phyloP scores from a whole-genome alignment of 805 yeast genomes.

The Cyberlindnera amylophila region DNA sequence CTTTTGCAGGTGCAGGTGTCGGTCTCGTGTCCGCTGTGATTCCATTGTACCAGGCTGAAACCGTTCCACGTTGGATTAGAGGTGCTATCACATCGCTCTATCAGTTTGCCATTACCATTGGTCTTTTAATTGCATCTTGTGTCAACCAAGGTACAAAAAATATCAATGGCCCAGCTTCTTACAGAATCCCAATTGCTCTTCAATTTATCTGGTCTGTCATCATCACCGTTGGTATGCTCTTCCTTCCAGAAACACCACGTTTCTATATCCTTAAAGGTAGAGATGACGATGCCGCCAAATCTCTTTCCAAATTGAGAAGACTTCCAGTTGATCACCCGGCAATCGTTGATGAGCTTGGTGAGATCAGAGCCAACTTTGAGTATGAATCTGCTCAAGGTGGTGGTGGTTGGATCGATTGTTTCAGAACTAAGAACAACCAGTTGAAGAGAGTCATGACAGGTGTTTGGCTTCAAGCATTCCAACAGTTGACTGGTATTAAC shows the following conservation, averaged over 20 bases:
- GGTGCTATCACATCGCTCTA: slow-evolving; percentile 75
- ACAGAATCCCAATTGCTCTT: slow-evolving; percentile 70
- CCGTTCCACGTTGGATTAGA: slow-evolving; percentile 73
- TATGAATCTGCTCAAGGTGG: slow-evolving; percentile 35
- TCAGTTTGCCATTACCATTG: slow-evolving; percentile 73
- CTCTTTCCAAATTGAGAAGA: slow-evolving; percentile 53
- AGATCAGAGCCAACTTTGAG: slow-evolving; percentile 46
- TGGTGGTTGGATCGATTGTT: slow-evolving; percentile 32
- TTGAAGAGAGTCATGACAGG: slow-evolving; percentile 43
- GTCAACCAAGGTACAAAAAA: slow-evolving; percentile 65
- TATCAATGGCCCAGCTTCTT: slow-evolving; percentile 51
- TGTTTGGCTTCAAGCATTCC: slow-evolving; percentile 44
- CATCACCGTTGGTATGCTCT: slow-evolving; percentile 56
- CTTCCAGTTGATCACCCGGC: slow-evolving; percentile 42
- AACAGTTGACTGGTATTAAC: slow-evolving; percentile 71
- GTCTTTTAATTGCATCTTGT: slow-evolving; percentile 64
- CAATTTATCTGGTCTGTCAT: slow-evolving; percentile 69
- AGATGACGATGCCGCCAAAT: slow-evolving; percentile 51
- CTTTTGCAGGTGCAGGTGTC: slow-evolving; percentile 68
- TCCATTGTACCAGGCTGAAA: slow-evolving; percentile 76
- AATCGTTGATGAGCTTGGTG: slow-evolving; percentile 42
- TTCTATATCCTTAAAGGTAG: slow-evolving; percentile 56
- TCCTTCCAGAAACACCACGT: slow-evolving; percentile 77
- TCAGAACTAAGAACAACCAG: slow-evolving; percentile 35
- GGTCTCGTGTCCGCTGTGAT: slow-evolving; percentile 71